Evolutionary conservation across 2,329 filamentous ascomycete genomes (phyloP), one percentile per base, ranked within the genome.

Genomic region (Paracoccidioides lutzii): DNA sequence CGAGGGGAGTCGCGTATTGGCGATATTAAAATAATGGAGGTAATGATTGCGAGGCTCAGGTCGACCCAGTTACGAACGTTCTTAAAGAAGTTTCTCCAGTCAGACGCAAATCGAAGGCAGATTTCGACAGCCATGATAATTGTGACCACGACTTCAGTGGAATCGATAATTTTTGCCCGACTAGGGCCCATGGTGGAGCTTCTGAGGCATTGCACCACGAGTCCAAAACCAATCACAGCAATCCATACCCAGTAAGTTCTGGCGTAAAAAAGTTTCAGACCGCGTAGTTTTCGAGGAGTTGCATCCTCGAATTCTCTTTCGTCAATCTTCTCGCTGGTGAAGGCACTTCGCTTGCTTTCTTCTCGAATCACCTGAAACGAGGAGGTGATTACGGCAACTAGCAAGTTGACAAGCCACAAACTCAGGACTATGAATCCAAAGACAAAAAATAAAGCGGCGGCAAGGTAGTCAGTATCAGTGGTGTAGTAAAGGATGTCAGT

Each of bases 331-430:
- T 89, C 81, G 10, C 83, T 82, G 4, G 90, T 90, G 69, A 98
- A 98, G 3, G 94, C 93, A 73, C 90, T 96, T 37, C 86, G 84
- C 70, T 87, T 90, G 72, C 89, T 95, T 69, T 98, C 93, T 74
- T 98, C 94, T 60, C 93, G 83, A 63, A 98, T 98, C 61, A 98
- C 88, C 68, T 98, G 93, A 66, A 98, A 98, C 0, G 91, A 96
- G 4, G 93, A 95, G 0, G 93, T 98, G 67, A 98, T 98, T 64
- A 98, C 93, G 3, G 93, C 93, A 66, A 98, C 95, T 49, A 86
- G 71, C 72, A 98, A 81, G 69, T 96, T 97, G 60, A 94, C 90
- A 65, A 98, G 81, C 93, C 93, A 98, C 52, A 98, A 78, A 75
- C 89, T 93, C 78, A 98, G 81, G 60, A 98, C 88, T 65, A 98